Percentiles rank a stretch among this genome's conserved stretches.
Evolutionary conservation across 2,329 filamentous ascomycete species (phyloP).

Genomic region (Clonostachys byssicola): DNA sequence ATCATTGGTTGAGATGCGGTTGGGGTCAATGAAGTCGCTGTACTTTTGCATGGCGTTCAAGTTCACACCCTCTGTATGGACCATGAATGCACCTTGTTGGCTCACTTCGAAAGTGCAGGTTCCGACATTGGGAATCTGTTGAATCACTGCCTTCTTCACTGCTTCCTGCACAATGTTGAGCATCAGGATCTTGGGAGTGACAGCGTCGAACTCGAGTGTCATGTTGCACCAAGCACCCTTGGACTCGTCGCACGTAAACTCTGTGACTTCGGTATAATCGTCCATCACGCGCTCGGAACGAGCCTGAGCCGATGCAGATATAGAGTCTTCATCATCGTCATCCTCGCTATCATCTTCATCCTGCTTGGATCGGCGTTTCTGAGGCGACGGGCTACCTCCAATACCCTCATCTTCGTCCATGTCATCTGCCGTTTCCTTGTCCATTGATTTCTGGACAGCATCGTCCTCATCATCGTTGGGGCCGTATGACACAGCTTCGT

Average conservation of each 20-base stretch:
- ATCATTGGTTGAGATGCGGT: constrained; percentile 87
- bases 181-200: constrained; percentile 88
- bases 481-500: constrained; percentile 83
- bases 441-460: constrained; percentile 61
- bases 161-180: constrained; percentile 84
- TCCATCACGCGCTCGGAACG: constrained; percentile 63
- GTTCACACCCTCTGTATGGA: constrained; percentile 84
- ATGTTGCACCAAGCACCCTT: constrained; percentile 74
- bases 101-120: constrained; percentile 61
- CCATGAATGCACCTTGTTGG: constrained; percentile 33
- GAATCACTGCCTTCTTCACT: constrained; percentile 74
- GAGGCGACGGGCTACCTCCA: constrained; percentile 39
- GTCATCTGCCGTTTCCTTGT: constrained; percentile 54
- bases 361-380: constrained; percentile 7
- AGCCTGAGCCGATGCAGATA: constrained; percentile 29
- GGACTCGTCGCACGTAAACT: constrained; percentile 76
- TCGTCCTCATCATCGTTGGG: constrained; percentile 91
- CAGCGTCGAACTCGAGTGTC: constrained; percentile 74
- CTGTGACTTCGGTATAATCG: constrained; percentile 61
- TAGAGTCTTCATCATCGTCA: constrained; percentile 23
- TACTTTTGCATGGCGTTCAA: constrained; percentile 87
- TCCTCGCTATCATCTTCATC: constrained; percentile 34
- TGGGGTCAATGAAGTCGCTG: constrained; percentile 78
- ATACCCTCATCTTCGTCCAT: constrained; percentile 47
- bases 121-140: constrained; percentile 76